These are phyloP conservation scores for Trametes hirsuta DNA, from an alignment of 1,284 basidiomycete species.

Conservation along the genomic window DNA sequence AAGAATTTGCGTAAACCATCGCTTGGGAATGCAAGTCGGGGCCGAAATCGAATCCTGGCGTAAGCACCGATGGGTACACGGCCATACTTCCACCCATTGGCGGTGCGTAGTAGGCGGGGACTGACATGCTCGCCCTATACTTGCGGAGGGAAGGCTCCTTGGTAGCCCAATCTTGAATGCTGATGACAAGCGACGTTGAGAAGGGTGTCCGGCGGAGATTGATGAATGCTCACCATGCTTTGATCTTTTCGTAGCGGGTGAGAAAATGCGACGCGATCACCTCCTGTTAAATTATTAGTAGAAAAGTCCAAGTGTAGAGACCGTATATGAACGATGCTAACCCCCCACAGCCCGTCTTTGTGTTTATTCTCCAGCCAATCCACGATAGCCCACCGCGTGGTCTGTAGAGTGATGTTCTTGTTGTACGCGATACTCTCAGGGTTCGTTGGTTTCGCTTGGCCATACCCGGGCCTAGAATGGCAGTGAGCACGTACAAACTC, in stretches of 20 bases:
- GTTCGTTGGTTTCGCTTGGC: constrained; percentile 41
- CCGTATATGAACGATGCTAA: constrained; percentile 25
- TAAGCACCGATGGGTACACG: no score
- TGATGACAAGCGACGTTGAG: constrained; percentile 14
- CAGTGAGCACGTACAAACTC: background rate
- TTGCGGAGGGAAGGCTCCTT: constrained; percentile 34
- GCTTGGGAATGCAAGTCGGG: no score
- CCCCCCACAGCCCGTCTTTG: constrained; percentile 48
- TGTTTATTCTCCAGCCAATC: constrained; percentile 53
- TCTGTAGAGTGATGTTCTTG: constrained; percentile 44
- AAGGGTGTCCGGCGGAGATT: background rate
- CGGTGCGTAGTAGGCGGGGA: background rate
- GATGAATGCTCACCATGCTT: constrained; percentile 40
- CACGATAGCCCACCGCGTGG: constrained; percentile 52
- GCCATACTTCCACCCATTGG: background rate
- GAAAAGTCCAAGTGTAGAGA: background rate
- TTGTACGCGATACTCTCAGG: constrained; percentile 49
- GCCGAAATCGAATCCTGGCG: no score
- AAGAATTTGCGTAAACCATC: background rate
- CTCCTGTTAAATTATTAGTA: constrained; percentile 37
- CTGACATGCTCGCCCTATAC: constrained; percentile 9
- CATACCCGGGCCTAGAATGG: constrained; percentile 46
- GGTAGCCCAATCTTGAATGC: constrained; percentile 44
- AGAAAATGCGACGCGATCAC: constrained; percentile 53
- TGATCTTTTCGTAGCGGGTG: constrained; percentile 44